These are phyloP conservation scores for Filosporella fistucella DNA, from an alignment of 495 filamentous ascomycete species.

Conservation along the genomic window DNA sequence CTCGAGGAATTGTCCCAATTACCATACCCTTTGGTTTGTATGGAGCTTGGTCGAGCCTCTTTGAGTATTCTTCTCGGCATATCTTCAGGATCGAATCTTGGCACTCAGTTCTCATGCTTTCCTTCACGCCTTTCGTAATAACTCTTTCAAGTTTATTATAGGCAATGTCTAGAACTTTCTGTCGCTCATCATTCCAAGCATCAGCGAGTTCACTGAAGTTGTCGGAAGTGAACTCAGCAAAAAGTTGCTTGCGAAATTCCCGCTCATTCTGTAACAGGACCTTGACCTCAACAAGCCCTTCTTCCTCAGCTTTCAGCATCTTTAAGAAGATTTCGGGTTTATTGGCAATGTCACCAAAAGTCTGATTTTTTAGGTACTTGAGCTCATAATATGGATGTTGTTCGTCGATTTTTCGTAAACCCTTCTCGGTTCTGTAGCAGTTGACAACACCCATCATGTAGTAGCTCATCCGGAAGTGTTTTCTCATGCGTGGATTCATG, in stretches of 20 bases:
- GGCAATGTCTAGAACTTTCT: conserved; percentile 78
- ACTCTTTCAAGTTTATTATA: conserved; percentile 76
- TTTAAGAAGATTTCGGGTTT: conserved; percentile 85
- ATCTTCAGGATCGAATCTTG: conserved; percentile 80
- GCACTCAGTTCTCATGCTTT: conserved; percentile 84
- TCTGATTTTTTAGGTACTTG: conserved; percentile 90
- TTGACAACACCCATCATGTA: conserved; percentile 79
- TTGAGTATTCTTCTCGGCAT: conserved; percentile 79
- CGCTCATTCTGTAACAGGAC: conserved; percentile 70
- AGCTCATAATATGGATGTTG: conserved; percentile 96
- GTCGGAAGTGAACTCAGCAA: conserved; percentile 82
- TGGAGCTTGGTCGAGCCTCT: conserved; percentile 89
- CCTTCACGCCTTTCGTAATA: conserved; percentile 87
- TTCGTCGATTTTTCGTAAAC: conserved; percentile 89
- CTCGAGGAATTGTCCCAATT: conserved; percentile 80
- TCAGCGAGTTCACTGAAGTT: conserved; percentile 94
- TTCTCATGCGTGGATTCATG: conserved; percentile 84
- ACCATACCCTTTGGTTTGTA: conserved; percentile 94
- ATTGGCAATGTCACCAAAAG: conserved; percentile 70
- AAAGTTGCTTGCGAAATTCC: conserved; percentile 67
- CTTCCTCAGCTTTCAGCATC: conserved; percentile 95
- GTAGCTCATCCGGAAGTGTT: conserved; percentile 73
- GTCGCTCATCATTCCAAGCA: conserved; percentile 84
- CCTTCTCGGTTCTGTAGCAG: conserved; percentile 89
- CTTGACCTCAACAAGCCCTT: conserved; percentile 81